Base-by-base conservation (phyloP, 768 basidiomycete species). In the Aureoboletus auriporus region DNA sequence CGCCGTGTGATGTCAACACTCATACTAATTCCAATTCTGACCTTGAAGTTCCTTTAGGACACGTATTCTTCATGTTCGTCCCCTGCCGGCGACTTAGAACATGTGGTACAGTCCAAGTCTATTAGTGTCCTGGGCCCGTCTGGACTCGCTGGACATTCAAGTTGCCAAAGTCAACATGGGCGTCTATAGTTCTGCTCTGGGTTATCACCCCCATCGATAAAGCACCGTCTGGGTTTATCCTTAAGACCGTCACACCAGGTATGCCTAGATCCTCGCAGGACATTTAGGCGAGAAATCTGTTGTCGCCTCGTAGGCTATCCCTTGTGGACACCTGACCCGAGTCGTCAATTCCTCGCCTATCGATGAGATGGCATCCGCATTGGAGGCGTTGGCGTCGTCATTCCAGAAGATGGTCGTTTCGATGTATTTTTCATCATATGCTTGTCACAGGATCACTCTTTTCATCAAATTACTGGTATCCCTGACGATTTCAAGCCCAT, bases 311-410 rank as follows among this genome's bases (percentile, higher is more conserved):
- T 26, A n/a, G 70, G 71, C 5, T 64, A 65, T 44, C 66, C 65
- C 0, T 44, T 70, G 6, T 71, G 64, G 66, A 58, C 56, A n/a
- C 69, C 68, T 27, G 60, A 64, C 11, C 62, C 65, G 0, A 54
- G 58, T 36, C 48, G 48, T 39, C 50, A 36, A 9, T 51, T 69
- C 11, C 63, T 64, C 8, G 42, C 47, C 1, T 67, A 71, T 28
- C 47, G 54, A 23, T 40, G 31, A 8, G 39, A 52, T 27, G 69
- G 69, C 1, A 54, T 67, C 42, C 60, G 52, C 34, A 67, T 71
- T 11, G 17, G 36, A 17, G 36, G 20, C 20, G 36, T 37, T 16
- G 36, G 17, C 8, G 17, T 37, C 10, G 36, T 37, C 17, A 11
- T 37, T 9, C 36, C 36, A 9, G 36, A 37, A 11, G 36, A 37